Evolutionary conservation across 192 early-diverging fungal species (phyloP).

Genomic region (Cladochytrium replicatum): DNA sequence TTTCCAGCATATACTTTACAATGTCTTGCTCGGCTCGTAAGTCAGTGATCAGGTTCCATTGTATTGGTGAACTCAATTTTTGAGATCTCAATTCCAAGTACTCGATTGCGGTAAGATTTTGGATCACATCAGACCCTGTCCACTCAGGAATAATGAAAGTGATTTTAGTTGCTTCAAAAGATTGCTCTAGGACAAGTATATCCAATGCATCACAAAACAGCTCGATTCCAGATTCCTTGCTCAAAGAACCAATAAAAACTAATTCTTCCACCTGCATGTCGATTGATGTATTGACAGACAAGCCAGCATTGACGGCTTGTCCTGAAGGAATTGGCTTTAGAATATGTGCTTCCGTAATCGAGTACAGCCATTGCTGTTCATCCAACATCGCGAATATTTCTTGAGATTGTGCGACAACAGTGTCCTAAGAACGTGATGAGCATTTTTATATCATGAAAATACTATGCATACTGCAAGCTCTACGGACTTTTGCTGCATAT

Average conservation of each 20-base stretch:
- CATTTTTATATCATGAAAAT: slow-evolving; percentile 11
- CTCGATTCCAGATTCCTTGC: slow-evolving; percentile 17
- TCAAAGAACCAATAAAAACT: slow-evolving; percentile 25
- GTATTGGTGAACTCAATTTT: too few relatives aligned
- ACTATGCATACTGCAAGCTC: slow-evolving; percentile 18
- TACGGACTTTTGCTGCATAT: slow-evolving; percentile 14
- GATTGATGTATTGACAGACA: slow-evolving; percentile 10
- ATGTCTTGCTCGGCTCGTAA: slow-evolving; percentile 21
- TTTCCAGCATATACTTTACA: slow-evolving; percentile 14
- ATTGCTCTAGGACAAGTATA: neutral
- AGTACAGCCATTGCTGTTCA: too few relatives aligned
- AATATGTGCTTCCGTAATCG: too few relatives aligned
- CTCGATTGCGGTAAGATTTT: slow-evolving; percentile 21
- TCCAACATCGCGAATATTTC: too few relatives aligned
- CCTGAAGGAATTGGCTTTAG: slow-evolving; percentile 15
- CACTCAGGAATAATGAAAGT: too few relatives aligned
- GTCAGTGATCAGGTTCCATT: too few relatives aligned
- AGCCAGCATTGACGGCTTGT: slow-evolving; percentile 3
- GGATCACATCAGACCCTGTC: slow-evolving; percentile 12
- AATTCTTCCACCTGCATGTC: slow-evolving; percentile 25
- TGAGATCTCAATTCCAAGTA: slow-evolving; percentile 24
- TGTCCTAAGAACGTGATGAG: slow-evolving; percentile 18
- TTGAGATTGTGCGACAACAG: too few relatives aligned
- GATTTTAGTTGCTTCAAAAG: slow-evolving; percentile 3
- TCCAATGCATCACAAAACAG: slow-evolving; percentile 31